Conservation (phyloP, 225 moss, liverwort and hornwort genomes). For the Rhytidiadelphus loreus region DNA sequence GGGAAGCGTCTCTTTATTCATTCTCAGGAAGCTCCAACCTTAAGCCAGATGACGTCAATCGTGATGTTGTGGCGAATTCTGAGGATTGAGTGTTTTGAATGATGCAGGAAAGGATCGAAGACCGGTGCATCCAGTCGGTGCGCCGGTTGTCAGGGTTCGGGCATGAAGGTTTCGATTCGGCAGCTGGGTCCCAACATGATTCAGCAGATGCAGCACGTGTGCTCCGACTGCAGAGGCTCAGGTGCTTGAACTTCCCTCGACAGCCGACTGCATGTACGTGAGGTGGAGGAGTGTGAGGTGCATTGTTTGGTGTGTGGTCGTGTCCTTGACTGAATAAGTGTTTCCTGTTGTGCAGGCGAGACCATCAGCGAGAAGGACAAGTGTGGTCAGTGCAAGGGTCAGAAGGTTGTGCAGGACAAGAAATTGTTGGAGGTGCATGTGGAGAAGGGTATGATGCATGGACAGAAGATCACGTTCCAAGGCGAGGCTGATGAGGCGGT, state of each 20-base stretch:
- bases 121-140: slow-evolving; percentile 72
- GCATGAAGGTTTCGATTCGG: slow-evolving; percentile 83
- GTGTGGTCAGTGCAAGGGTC: slow-evolving; percentile 86
- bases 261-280: not conserved
- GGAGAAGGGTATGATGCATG: slow-evolving; percentile 83
- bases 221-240: slow-evolving; percentile 73
- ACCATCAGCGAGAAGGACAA: slow-evolving; percentile 81
- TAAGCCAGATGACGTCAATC: not conserved
- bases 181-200: slow-evolving; percentile 91
- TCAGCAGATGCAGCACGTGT: slow-evolving; percentile 94
- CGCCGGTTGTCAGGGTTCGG: slow-evolving; percentile 79
- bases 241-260: not conserved
- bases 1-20: no score
- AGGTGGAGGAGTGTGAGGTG: not conserved
- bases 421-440: slow-evolving; percentile 92
- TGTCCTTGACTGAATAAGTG: not conserved
- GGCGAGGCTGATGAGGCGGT: slow-evolving; percentile 97
- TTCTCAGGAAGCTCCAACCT: not conserved
- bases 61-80: not conserved
- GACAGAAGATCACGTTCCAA: slow-evolving; percentile 84
- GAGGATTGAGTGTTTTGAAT: not conserved
- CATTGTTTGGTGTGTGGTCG: not conserved
- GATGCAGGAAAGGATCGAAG: slow-evolving; percentile 79
- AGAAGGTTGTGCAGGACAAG: slow-evolving; percentile 88
- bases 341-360: slow-evolving; percentile 40